These are phyloP conservation scores for Scheffersomyces parashehatae DNA, from an alignment of 1,139 yeast species.

Conservation along the genomic window DNA sequence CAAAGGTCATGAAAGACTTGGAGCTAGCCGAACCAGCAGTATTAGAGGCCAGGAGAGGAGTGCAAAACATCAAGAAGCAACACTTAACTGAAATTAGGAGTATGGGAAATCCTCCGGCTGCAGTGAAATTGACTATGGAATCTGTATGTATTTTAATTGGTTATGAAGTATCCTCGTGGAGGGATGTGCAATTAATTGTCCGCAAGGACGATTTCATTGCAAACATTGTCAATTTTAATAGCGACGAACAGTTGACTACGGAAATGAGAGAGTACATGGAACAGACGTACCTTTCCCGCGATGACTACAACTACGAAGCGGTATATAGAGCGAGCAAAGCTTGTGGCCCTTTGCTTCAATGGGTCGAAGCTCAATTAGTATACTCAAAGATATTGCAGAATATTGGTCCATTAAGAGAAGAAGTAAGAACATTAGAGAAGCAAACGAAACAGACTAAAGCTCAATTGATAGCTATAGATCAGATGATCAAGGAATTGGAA, in stretches of 20 bases:
- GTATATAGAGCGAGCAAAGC: conserved; percentile 93
- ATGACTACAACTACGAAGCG: conserved; percentile 68
- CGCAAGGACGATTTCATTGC: conserved; percentile 87
- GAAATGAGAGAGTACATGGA: conserved; percentile 60
- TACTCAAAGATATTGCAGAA: conserved; percentile 69
- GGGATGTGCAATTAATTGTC: conserved; percentile 79
- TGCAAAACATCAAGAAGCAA: conserved; percentile 87
- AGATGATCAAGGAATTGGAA: conserved; percentile 78
- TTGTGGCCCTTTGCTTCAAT: conserved; percentile 86
- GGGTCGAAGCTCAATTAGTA: conserved; percentile 86
- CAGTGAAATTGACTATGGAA: conserved; percentile 83
- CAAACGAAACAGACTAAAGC: conserved; percentile 64
- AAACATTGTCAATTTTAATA: conserved; percentile 74
- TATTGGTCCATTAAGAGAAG: conserved; percentile 74
- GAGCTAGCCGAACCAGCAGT: conserved; percentile 83
- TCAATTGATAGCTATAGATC: conserved; percentile 72
- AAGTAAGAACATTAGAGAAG: conserved; percentile 59
- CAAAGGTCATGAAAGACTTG: conserved; percentile 60
- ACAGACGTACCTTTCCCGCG: conserved; percentile 56
- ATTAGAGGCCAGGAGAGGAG: conserved; percentile 80
- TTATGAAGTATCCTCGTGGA: conserved; percentile 68
- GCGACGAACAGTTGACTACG: conserved; percentile 56
- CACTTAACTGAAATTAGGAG: conserved; percentile 88
- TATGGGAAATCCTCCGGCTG: conserved; percentile 88
- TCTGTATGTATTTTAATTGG: conserved; percentile 85